These are phyloP conservation scores for Auxenochlorella protothecoides DNA, from an alignment of 139 green algal genomes.

Conservation along the genomic window DNA sequence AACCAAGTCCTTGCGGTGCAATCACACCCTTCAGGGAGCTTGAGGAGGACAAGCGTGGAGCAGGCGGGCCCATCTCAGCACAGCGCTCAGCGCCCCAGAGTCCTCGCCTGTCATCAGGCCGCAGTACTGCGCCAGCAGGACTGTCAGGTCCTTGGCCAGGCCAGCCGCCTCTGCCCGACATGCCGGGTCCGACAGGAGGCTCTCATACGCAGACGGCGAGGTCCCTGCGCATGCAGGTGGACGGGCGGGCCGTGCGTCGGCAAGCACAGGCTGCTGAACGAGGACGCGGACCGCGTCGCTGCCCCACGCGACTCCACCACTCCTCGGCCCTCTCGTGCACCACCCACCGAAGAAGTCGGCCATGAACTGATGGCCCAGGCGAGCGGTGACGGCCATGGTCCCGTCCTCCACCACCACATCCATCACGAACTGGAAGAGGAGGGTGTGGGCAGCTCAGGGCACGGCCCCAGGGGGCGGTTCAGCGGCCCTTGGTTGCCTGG, in stretches of 20 bases:
- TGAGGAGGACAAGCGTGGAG: not conserved
- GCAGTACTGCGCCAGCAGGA: conserved; percentile 11
- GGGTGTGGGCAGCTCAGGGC: not conserved
- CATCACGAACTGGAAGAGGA: conserved; percentile 8
- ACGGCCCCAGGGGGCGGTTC: no score
- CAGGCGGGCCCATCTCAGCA: no score
- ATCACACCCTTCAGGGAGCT: not conserved
- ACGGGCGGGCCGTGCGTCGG: not conserved
- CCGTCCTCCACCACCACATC: conserved; percentile 13
- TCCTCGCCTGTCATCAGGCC: conserved; percentile 6
- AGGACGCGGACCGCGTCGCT: not conserved
- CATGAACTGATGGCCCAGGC: conserved; percentile 12
- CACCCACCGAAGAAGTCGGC: conserved; percentile 15
- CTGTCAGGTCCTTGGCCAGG: conserved; percentile 1
- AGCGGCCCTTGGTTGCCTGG: no score
- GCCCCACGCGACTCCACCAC: not conserved
- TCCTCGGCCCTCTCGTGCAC: not conserved
- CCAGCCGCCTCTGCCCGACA: not conserved
- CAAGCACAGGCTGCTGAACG: not conserved
- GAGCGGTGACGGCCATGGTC: conserved; percentile 5
- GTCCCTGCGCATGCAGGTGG: not conserved
- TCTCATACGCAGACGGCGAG: not conserved
- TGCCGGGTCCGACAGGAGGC: not conserved
- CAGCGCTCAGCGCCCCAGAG: no score
- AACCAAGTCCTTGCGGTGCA: no score